phyloP scores from a whole-genome alignment of 345 rosid species.

The Capsella bursapastoris region DNA sequence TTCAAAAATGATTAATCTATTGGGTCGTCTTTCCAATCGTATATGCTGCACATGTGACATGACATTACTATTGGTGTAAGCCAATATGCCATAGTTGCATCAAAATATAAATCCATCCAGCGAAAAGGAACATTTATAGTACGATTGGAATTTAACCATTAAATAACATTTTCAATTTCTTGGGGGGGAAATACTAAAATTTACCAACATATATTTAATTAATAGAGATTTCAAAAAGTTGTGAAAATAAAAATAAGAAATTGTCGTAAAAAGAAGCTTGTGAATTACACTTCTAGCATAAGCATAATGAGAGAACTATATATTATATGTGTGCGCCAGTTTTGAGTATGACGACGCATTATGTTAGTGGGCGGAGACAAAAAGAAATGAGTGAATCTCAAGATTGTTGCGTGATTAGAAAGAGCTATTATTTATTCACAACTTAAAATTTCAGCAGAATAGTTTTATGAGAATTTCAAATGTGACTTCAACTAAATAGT shows the following conservation, averaged over 20 bases:
- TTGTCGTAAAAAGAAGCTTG: constrained; percentile 37
- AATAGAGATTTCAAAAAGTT: constrained; percentile 1
- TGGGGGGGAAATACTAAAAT: background rate
- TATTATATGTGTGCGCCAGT: constrained; percentile 23
- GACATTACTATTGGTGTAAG: constrained; percentile 12
- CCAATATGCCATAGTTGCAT: constrained; percentile 3
- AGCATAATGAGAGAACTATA: constrained; percentile 35
- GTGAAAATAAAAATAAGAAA: constrained; percentile 10
- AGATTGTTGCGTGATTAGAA: constrained; percentile 40
- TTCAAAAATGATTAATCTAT: constrained; percentile 11
- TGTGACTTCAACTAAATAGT: constrained; percentile 13
- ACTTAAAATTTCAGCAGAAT: background rate
- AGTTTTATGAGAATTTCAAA: background rate
- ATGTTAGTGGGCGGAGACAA: constrained; percentile 42
- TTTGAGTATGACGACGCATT: constrained; percentile 34
- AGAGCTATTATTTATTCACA: constrained; percentile 20
- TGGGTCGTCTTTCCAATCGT: constrained; percentile 16
- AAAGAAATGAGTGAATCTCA: constrained; percentile 40
- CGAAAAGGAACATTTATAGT: background rate
- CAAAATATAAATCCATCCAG: constrained; percentile 7
- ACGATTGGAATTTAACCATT: background rate
- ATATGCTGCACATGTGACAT: constrained; percentile 11
- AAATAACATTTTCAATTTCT: background rate
- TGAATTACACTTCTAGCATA: constrained; percentile 35
- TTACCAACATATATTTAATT: background rate